Base-by-base conservation (phyloP, 2,329 filamentous ascomycete genomes). In the Calonectria pseudoreteaudii region DNA sequence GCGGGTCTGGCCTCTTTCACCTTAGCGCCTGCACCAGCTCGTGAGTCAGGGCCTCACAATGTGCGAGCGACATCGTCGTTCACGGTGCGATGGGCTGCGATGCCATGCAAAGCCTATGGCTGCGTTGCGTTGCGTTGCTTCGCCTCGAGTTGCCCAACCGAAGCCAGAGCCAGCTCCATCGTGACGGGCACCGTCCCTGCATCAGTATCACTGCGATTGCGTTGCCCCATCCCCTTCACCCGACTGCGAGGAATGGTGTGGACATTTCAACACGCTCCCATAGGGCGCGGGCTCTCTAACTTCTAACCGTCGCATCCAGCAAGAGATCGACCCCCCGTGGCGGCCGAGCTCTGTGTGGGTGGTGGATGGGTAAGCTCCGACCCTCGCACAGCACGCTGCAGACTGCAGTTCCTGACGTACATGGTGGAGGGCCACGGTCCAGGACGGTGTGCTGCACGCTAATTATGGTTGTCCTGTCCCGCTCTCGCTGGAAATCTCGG, bases 1-100 rank as follows among this genome's bases (percentile, higher is more conserved):
- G 77, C 77, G 78, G 78, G 78, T 78, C 78, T 74, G 70, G 67
- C 70, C 71, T 72, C 71, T 74, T 69, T 70, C 47, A 58, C 74
- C 60, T 75, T 80, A 80, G 78, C 78, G 78, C 66, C 71, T 76
- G 62, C 71, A 70, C 44, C 49, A 52, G 64, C 66, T 70, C 64
- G 71, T 70, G 71, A 73, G 67, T 73, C 68, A 73, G 68, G 68
- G 68, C 70, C 38, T 74, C 49, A 56, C 73, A 80, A 73, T 73
- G 71, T 73, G 71, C 71, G 71, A 73, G 67, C 66, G 56, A 41
- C 26, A 34, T 47, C 30, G 23, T 44, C 31, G 50, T 26, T 18
- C 66, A 73, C 71, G 62, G 71, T 73, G 71, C 71, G 60, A 56
- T 66, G 70, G 44, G 47, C 44, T 44, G 34, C 23, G 60, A 58